These are phyloP conservation scores for Fusarium pininemorale DNA, from an alignment of 2,329 filamentous ascomycete species.

Conservation along the genomic window DNA sequence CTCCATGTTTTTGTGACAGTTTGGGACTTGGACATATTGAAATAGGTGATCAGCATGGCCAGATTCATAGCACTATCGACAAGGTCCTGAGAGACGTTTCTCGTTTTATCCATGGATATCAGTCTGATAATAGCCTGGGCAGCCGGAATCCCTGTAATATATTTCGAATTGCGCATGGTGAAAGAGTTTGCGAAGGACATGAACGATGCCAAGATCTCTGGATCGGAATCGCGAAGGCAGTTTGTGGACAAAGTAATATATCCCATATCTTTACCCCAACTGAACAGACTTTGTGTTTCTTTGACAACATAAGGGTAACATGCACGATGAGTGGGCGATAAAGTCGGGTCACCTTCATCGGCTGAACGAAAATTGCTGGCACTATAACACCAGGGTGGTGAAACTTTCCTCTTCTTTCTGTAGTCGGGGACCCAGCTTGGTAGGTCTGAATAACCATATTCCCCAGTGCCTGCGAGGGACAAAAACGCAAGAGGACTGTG, in stretches of 20 bases:
- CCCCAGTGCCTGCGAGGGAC: neutral
- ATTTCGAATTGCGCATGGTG: neutral
- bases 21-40: neutral
- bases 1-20: neutral
- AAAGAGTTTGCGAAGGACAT: slow-evolving; percentile 11
- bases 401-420: neutral
- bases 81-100: neutral
- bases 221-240: neutral
- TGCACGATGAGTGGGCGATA: neutral
- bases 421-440: slow-evolving; percentile 12
- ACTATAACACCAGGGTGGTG: neutral
- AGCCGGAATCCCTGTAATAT: neutral
- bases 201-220: neutral
- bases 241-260: neutral
- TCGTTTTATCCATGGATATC: neutral
- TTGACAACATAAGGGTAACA: neutral
- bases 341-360: neutral
- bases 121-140: neutral
- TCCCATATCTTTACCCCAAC: neutral
- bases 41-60: neutral
- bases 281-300: neutral
- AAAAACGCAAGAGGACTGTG: slow-evolving; percentile 9
- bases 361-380: neutral
- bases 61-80: neutral
- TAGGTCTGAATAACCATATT: neutral